Conservation (phyloP, 2,329 filamentous ascomycete genomes). For the Pseudopyricularia cyperi region DNA sequence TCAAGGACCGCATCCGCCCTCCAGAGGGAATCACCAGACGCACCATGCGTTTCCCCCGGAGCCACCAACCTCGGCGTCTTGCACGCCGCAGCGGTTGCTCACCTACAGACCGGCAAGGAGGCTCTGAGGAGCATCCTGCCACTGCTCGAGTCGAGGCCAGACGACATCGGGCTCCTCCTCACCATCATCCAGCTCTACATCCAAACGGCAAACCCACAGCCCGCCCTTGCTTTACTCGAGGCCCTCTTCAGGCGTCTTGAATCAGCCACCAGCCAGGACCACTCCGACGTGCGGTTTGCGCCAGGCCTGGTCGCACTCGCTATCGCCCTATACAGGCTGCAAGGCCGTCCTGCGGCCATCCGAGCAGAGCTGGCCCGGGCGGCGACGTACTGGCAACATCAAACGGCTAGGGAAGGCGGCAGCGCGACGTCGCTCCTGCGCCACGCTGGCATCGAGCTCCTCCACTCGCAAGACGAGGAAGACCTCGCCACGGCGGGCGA, state of each 20-base stretch:
- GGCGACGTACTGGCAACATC: slow-evolving; percentile 65
- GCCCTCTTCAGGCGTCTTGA: slow-evolving; percentile 63
- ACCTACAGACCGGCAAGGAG: slow-evolving; percentile 48
- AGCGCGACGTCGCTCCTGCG: slow-evolving; percentile 49
- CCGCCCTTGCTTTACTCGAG: slow-evolving; percentile 65
- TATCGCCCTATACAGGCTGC: slow-evolving; percentile 64
- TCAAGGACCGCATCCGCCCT: slow-evolving; percentile 31
- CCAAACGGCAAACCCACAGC: slow-evolving; percentile 53
- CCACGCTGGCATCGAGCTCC: slow-evolving; percentile 70
- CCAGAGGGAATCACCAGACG: slow-evolving; percentile 13
- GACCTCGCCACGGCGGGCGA: slow-evolving; percentile 60
- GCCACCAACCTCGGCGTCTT: slow-evolving; percentile 32
- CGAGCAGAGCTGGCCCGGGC: slow-evolving; percentile 66
- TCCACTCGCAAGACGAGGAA: slow-evolving; percentile 57
- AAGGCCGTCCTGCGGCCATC: slow-evolving; percentile 60
- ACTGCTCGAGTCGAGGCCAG: slow-evolving; percentile 59
- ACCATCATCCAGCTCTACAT: slow-evolving; percentile 75
- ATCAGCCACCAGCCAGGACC: slow-evolving; percentile 36
- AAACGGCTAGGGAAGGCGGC: slow-evolving; percentile 24
- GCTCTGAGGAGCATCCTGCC: slow-evolving; percentile 58
- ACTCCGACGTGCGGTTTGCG: slow-evolving; percentile 62
- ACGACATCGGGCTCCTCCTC: slow-evolving; percentile 68
- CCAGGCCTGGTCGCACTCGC: slow-evolving; percentile 74
- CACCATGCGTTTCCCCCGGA: slow-evolving; percentile 15
- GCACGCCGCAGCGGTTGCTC: slow-evolving; percentile 61